Conservation (phyloP, 1,284 basidiomycete species). For the Irpex lacteus region DNA sequence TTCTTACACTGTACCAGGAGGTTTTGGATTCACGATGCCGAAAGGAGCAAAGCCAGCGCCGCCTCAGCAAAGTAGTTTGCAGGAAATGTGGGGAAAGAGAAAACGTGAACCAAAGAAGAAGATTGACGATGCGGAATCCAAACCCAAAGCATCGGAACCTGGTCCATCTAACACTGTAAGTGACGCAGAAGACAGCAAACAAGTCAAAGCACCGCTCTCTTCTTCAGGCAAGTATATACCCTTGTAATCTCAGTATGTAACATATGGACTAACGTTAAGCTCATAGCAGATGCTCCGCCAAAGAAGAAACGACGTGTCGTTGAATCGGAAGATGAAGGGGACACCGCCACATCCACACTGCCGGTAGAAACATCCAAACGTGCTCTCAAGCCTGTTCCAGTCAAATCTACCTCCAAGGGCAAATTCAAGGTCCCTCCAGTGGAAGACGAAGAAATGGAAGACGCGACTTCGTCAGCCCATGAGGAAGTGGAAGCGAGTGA, state of each 20-base stretch:
- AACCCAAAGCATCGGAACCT: constrained; percentile 15
- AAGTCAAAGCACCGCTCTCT: constrained; percentile 33
- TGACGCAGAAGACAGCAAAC: constrained; percentile 24
- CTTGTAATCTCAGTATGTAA: neutral
- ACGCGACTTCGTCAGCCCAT: neutral
- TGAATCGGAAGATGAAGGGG: constrained; percentile 6
- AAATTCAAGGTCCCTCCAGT: constrained; percentile 2
- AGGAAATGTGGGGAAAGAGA: constrained; percentile 69
- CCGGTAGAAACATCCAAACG: neutral
- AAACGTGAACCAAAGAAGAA: constrained; percentile 31
- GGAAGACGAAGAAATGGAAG: constrained; percentile 9
- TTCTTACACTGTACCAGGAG: constrained; percentile 39
- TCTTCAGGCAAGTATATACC: constrained; percentile 17
- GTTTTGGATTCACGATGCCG: constrained; percentile 68
- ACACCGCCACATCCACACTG: neutral
- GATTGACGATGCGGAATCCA: constrained; percentile 12
- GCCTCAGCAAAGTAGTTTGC: constrained; percentile 67
- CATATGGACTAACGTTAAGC: neutral
- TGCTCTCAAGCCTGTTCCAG: neutral
- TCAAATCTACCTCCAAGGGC: constrained; percentile 1
- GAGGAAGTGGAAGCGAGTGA: constrained; percentile 14
- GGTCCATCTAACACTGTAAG: neutral
- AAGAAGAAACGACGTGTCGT: constrained; percentile 1
- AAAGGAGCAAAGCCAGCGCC: constrained; percentile 56
- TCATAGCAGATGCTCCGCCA: neutral